Evolutionary conservation across 805 yeast species (phyloP).

Genomic region (Yarrowia sp.): DNA sequence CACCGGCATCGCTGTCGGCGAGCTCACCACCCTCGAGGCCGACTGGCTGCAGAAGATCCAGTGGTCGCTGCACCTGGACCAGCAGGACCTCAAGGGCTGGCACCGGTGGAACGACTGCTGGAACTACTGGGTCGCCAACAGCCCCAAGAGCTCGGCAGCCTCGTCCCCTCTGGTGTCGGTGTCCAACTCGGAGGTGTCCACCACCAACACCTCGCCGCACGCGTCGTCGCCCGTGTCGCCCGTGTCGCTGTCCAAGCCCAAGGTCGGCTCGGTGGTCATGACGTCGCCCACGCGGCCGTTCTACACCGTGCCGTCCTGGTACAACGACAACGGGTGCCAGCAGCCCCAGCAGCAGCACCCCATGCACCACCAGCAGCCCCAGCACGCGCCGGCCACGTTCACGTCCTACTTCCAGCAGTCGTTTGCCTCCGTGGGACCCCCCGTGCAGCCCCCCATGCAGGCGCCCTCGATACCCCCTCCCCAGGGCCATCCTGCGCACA

Average conservation of each 20-base stretch:
- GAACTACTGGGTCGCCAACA: conserved; percentile 42
- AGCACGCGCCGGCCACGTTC: conserved; percentile 14
- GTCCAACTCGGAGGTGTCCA: conserved; percentile 9
- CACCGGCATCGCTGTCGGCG: conserved; percentile 72
- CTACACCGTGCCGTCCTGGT: conserved; percentile 47
- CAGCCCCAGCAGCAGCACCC: background rate
- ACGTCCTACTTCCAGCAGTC: conserved; percentile 45
- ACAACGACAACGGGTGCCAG: conserved; percentile 35
- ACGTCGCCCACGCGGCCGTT: conserved; percentile 41
- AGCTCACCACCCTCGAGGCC: conserved; percentile 72
- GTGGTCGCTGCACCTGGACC: conserved; percentile 62
- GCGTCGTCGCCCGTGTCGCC: conserved; percentile 32
- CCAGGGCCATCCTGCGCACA: background rate
- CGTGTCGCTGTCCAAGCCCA: conserved; percentile 36
- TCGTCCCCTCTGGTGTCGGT: conserved; percentile 25
- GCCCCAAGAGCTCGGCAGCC: conserved; percentile 34
- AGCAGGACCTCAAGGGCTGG: conserved; percentile 49
- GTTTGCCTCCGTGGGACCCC: conserved; percentile 40
- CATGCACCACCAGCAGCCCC: conserved; percentile 6
- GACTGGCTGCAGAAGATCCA: conserved; percentile 68
- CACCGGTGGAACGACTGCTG: conserved; percentile 50
- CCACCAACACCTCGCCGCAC: conserved; percentile 33
- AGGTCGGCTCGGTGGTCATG: conserved; percentile 22
- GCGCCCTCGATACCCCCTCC: conserved; percentile 23
- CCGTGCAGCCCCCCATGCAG: conserved; percentile 25